Percentiles rank a stretch among this genome's conserved stretches.
phyloP scores from a whole-genome alignment of 768 basidiomycete genomes.

The Lyophyllum semitale region DNA sequence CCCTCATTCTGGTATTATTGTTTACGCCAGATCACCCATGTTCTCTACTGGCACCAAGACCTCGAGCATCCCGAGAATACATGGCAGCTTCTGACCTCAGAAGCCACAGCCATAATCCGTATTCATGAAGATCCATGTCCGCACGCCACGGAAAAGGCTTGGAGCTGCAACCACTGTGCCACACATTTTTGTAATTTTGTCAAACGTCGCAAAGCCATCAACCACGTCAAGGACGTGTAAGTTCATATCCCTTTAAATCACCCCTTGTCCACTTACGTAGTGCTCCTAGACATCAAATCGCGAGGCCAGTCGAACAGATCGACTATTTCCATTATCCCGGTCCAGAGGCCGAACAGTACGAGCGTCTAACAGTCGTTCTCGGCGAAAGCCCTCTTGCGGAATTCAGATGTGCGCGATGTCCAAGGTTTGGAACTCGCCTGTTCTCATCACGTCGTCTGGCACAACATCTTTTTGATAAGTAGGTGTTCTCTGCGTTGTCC shows the following conservation, averaged over 20 bases:
- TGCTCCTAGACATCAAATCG: neutral
- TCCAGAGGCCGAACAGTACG: neutral
- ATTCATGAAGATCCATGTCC: constrained; percentile 22
- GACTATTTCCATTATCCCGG: neutral
- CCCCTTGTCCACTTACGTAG: neutral
- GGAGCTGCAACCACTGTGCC: constrained; percentile 26
- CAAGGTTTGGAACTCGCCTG: neutral
- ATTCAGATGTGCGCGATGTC: neutral
- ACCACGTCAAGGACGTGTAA: neutral
- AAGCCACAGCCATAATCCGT: constrained; percentile 20
- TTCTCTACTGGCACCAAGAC: neutral
- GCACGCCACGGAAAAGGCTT: constrained; percentile 9
- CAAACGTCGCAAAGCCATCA: neutral
- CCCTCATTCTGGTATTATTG: neutral
- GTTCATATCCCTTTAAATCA: too few species aligned
- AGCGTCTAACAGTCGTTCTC: neutral
- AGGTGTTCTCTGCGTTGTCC: neutral
- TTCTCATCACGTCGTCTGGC: neutral
- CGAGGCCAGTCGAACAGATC: neutral
- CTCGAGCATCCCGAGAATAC: neutral
- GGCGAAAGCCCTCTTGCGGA: neutral
- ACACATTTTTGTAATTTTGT: constrained; percentile 11
- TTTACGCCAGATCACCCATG: neutral
- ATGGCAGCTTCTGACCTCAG: constrained; percentile 22
- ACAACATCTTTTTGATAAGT: neutral